Evolutionary conservation across 768 basidiomycete species (phyloP), one percentile per base, ranked within the genome.

Genomic region (Fibroporia radiculosa): DNA sequence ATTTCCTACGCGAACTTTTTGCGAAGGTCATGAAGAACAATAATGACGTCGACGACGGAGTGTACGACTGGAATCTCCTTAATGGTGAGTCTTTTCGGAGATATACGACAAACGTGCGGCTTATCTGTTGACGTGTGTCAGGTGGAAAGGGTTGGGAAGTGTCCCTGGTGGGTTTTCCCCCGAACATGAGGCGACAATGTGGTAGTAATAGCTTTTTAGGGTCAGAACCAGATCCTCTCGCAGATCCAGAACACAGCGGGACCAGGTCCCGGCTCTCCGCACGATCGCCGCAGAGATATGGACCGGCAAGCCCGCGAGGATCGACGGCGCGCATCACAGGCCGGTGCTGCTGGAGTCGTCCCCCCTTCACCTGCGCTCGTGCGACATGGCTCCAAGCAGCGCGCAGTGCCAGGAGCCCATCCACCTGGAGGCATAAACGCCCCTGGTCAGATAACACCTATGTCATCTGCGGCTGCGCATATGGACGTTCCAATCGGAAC

Each of bases 111-210:
- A 39, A 33, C 28, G 47, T 49, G 36, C 34, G 27, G 28, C 40
- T 48, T n/a, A 50, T 29, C 20, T 19, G 39, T 13, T 14, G 48
- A 36, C 23, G 47, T 27, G 14, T 33, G 37, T 40, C 56, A 88
- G 85, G 82, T 54, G 93, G 93, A 37, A 87, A 87, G 67, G 95
- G 95, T 42, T 98, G 93, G 93, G 93, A 97, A 66, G 76, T 75
- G 36, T 80, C 82, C 29, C 65, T 77, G 63, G 88, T 89, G 56
- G 53, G 80, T 75, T 16, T 34, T 24, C 31, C 44, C 26, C 14
- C 16, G 31, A 34, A 34, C 36, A 28, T 6, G 26, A 26, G 39
- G 12, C 1, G 20, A 13, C n/a, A 39, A 23, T 24, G 33, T 42
- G 31, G 44, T 48, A 27, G 39, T 41, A 39, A 35, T 29, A 27